Evolutionary conservation across 2,329 filamentous ascomycete genomes (phyloP).

Genomic region (Berkeleyomyces basicola): DNA sequence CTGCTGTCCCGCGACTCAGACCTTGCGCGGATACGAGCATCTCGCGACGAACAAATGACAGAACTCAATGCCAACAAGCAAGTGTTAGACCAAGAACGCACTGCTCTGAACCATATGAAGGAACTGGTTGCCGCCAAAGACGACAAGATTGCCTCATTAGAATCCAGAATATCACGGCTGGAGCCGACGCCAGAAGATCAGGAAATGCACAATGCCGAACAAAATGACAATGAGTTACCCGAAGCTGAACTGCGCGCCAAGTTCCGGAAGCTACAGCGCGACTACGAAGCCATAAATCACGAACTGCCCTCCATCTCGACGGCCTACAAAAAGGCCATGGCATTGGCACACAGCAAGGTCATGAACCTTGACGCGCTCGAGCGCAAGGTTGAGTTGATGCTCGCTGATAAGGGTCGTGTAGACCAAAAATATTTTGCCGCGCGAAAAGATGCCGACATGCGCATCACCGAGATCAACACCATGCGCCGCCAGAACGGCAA

Average conservation of each 20-base stretch:
- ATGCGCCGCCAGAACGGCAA: slow-evolving; percentile 72
- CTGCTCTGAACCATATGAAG: slow-evolving; percentile 54
- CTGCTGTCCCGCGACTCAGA: slow-evolving; percentile 69
- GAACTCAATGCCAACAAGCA: slow-evolving; percentile 68
- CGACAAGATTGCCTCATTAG: slow-evolving; percentile 62
- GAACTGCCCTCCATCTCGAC: slow-evolving; percentile 81
- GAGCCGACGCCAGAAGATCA: slow-evolving; percentile 32
- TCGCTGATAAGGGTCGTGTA: slow-evolving; percentile 84
- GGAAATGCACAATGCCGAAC: slow-evolving; percentile 24
- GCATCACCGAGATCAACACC: slow-evolving; percentile 62
- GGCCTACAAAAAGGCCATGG: slow-evolving; percentile 79
- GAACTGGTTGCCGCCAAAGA: slow-evolving; percentile 68
- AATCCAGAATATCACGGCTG: slow-evolving; percentile 65
- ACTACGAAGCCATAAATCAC: slow-evolving; percentile 69
- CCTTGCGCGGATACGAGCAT: slow-evolving; percentile 66
- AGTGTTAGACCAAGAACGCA: slow-evolving; percentile 58
- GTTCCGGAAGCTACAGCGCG: slow-evolving; percentile 57
- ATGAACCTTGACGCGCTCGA: slow-evolving; percentile 60
- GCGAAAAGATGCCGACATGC: slow-evolving; percentile 81
- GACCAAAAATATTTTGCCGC: slow-evolving; percentile 97
- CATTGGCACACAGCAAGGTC: slow-evolving; percentile 72
- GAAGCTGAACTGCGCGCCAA: slow-evolving; percentile 57
- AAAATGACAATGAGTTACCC: slow-evolving; percentile 40
- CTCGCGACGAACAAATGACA: slow-evolving; percentile 69
- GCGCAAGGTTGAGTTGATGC: slow-evolving; percentile 56